A percentile compares a stretch with the other conserved stretches of the same genome.
phyloP scores from a whole-genome alignment of 345 rosid species.

The Populus nigra region DNA sequence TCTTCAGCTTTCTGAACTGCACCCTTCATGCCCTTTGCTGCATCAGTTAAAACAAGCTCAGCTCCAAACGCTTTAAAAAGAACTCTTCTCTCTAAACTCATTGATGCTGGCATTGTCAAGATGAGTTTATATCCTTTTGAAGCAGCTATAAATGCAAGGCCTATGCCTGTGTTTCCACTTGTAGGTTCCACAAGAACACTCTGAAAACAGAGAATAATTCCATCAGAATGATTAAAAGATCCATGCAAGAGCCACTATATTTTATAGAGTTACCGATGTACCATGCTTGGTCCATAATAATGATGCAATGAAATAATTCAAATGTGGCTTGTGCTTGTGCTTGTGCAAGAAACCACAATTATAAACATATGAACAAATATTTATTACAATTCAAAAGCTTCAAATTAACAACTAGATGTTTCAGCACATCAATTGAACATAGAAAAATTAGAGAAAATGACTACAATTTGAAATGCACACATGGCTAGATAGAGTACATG shows the following conservation, averaged over 20 bases:
- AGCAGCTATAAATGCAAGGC: constrained; percentile 38
- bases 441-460: neutral
- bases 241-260: neutral
- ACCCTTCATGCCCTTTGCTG: constrained; percentile 38
- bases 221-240: constrained; percentile 5
- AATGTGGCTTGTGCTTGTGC: neutral
- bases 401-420: neutral
- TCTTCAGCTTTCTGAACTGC: constrained; percentile 38
- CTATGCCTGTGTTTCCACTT: constrained; percentile 40
- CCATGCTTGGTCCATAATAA: neutral
- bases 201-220: constrained; percentile 8
- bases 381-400: neutral
- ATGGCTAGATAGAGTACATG: neutral
- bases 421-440: neutral
- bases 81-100: constrained; percentile 37
- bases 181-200: constrained; percentile 35
- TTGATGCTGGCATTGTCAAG: constrained; percentile 37
- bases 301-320: neutral
- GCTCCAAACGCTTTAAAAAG: constrained; percentile 37
- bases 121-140: constrained; percentile 36
- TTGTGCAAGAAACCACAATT: neutral
- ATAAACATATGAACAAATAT: neutral
- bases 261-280: neutral
- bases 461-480: neutral
- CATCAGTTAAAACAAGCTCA: constrained; percentile 30